phyloP scores from a whole-genome alignment of 495 filamentous ascomycete genomes.

The Podospora tetraspora region DNA sequence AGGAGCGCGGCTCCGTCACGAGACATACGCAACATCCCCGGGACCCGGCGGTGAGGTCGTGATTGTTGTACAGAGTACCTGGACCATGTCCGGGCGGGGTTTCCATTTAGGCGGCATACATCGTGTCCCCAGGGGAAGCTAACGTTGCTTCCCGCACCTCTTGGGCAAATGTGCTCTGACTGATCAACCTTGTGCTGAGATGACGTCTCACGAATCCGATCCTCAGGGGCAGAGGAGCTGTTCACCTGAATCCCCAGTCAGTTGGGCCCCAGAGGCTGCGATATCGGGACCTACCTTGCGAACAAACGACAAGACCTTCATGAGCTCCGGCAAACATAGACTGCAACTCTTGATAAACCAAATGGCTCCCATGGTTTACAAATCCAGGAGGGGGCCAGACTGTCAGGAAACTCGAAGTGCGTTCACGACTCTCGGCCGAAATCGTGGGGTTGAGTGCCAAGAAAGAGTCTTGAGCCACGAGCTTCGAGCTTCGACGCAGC shows the following conservation, averaged over 20 bases:
- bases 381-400: background rate
- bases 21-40: conserved; percentile 1
- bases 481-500: background rate
- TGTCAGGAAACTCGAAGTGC: background rate
- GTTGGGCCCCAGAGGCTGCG: background rate
- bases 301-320: background rate
- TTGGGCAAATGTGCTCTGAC: background rate
- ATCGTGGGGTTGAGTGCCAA: background rate
- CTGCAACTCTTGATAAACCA: background rate
- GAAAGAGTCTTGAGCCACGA: background rate
- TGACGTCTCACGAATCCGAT: conserved; percentile 21
- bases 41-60: background rate
- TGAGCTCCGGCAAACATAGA: background rate
- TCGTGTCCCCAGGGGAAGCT: background rate
- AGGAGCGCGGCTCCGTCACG: conserved; percentile 4
- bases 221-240: background rate
- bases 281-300: background rate
- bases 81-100: background rate
- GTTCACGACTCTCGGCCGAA: background rate
- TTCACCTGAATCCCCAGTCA: background rate
- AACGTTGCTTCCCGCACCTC: background rate
- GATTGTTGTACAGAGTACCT: background rate
- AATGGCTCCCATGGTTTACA: background rate
- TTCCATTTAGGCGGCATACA: background rate
- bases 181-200: conserved; percentile 6